A percentile compares a stretch with the other conserved stretches of the same genome.
Conservation (phyloP, 2,329 filamentous ascomycete genomes). For the Paecilomyces sp. region DNA sequence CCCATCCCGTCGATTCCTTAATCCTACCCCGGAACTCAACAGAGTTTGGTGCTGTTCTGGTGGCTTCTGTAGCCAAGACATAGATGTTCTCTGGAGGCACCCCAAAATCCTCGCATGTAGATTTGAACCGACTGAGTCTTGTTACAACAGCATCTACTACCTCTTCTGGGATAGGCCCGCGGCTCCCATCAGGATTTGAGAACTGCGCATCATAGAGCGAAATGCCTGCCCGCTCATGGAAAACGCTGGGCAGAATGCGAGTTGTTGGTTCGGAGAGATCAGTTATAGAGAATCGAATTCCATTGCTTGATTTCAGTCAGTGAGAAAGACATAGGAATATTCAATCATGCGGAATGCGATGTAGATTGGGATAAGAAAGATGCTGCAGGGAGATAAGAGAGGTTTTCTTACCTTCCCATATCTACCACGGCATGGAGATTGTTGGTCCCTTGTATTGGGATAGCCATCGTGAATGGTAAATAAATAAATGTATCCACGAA, state of each 20-base stretch:
- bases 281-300: conserved; percentile 86
- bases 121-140: conserved; percentile 63
- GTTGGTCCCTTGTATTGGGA: neutral
- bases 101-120: conserved; percentile 61
- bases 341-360: neutral
- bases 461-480: neutral
- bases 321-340: neutral
- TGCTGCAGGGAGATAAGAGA: too few relatives aligned
- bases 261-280: conserved; percentile 64
- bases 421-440: conserved; percentile 31
- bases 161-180: conserved; percentile 47
- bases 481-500: neutral
- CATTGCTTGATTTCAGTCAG: conserved; percentile 52
- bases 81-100: conserved; percentile 59
- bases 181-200: conserved; percentile 26
- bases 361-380: neutral
- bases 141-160: conserved; percentile 61
- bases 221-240: conserved; percentile 69
- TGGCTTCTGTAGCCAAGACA: conserved; percentile 83
- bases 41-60: conserved; percentile 71
- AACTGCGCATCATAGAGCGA: conserved; percentile 78
- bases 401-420: conserved; percentile 32
- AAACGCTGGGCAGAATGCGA: conserved; percentile 69
- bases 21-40: conserved; percentile 61
- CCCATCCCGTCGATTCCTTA: conserved; percentile 55